These are phyloP conservation scores for Fusarium cicatricum DNA, from an alignment of 2,329 filamentous ascomycete genomes.

Conservation along the genomic window DNA sequence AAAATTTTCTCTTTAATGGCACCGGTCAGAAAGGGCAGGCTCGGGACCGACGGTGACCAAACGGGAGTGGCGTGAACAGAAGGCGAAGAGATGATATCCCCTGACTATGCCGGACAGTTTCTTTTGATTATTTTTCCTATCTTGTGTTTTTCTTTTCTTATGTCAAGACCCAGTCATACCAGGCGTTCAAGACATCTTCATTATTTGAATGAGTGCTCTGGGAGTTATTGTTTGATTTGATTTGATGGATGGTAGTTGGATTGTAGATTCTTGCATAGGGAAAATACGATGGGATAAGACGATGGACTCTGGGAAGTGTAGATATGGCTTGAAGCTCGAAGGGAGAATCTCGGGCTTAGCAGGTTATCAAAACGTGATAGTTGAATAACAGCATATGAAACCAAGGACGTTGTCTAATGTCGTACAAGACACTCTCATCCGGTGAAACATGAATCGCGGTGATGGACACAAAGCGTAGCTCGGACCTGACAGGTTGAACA, in stretches of 20 bases:
- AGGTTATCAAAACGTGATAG: neutral
- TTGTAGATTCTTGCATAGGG: conserved; percentile 10
- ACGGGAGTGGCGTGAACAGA: conserved; percentile 40
- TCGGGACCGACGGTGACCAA: conserved; percentile 39
- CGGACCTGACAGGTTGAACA: conserved; percentile 22
- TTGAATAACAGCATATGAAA: conserved; percentile 20
- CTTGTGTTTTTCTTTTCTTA: conserved; percentile 28
- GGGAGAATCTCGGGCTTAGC: neutral
- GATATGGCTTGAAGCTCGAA: neutral
- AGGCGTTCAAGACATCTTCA: conserved; percentile 39
- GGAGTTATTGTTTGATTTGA: conserved; percentile 32
- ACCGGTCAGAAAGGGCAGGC: conserved; percentile 43
- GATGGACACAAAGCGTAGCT: neutral
- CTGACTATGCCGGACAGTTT: conserved; percentile 36
- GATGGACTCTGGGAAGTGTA: neutral
- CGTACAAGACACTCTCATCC: neutral
- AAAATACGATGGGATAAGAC: conserved; percentile 8
- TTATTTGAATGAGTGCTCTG: conserved; percentile 31
- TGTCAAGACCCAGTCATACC: conserved; percentile 35
- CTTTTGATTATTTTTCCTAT: conserved; percentile 28
- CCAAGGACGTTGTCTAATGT: neutral
- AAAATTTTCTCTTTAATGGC: conserved; percentile 35
- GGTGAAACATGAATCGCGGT: conserved; percentile 12
- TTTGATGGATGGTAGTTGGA: conserved; percentile 17
- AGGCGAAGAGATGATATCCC: conserved; percentile 42